phyloP scores from a whole-genome alignment of 257 asterid genomes.

The Leonotis leonurus region DNA sequence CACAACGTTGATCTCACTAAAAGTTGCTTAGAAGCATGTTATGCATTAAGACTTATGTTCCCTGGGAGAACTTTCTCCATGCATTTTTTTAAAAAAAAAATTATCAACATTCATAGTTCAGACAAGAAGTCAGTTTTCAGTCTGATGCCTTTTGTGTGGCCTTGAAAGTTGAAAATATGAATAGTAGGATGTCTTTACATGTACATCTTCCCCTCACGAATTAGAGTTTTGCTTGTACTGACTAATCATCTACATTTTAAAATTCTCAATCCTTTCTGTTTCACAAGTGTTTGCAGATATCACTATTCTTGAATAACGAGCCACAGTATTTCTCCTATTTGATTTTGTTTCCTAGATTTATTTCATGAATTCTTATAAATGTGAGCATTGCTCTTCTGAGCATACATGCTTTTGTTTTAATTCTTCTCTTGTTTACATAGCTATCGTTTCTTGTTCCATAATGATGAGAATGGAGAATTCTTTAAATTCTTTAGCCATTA shows the following conservation, averaged over 20 bases:
- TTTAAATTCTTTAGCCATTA: background rate
- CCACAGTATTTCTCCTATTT: background rate
- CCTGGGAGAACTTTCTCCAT: background rate
- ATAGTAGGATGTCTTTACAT: background rate
- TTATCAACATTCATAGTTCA: background rate
- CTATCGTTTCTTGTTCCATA: constrained; percentile 5
- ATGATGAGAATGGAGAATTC: background rate
- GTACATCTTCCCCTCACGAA: background rate
- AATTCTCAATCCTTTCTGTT: constrained; percentile 1
- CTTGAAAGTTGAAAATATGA: constrained; percentile 10
- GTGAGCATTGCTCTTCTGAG: constrained; percentile 2
- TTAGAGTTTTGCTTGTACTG: background rate
- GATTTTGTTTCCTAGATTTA: constrained; percentile 1
- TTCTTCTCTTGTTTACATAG: background rate
- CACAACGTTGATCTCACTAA: background rate
- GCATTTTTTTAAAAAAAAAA: background rate
- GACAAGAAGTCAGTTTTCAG: background rate
- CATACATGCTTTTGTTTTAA: background rate
- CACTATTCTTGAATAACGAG: background rate
- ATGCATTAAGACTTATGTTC: background rate
- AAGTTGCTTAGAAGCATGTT: background rate
- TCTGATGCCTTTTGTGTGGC: background rate
- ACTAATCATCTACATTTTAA: background rate
- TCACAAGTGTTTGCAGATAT: background rate
- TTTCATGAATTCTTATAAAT: background rate